phyloP scores from a whole-genome alignment of 106 monocot genomes.

The Dioscorea zingiberensis region DNA sequence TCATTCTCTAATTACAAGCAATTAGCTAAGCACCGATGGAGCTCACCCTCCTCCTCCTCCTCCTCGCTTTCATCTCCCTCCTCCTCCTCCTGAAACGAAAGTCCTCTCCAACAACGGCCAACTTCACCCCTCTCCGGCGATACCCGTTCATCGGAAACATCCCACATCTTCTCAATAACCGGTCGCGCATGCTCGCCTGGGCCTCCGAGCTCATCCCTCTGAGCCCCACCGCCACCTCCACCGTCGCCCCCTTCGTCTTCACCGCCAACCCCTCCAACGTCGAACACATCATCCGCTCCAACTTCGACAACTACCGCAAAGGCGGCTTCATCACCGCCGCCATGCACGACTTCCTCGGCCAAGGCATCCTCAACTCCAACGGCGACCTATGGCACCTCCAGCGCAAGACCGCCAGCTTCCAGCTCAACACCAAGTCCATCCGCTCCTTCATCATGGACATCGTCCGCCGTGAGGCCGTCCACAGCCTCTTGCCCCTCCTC shows the following conservation, averaged over 20 bases:
- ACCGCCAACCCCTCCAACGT: conserved; percentile 14
- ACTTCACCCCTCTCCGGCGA: not conserved
- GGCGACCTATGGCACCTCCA: conserved; percentile 10
- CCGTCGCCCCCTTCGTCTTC: conserved; percentile 7
- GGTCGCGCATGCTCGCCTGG: conserved; percentile 4
- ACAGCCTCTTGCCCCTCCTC: not conserved
- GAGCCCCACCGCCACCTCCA: conserved; percentile 6
- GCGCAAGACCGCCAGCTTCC: conserved; percentile 17
- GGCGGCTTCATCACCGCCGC: not conserved
- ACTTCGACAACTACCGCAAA: conserved; percentile 7
- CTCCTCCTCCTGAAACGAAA: not conserved
- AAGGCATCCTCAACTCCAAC: conserved; percentile 15
- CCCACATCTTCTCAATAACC: conserved; percentile 9
- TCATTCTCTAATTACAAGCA: no score
- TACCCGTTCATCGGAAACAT: conserved; percentile 12
- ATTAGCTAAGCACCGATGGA: no score
- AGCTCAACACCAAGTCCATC: conserved; percentile 17
- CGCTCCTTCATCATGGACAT: conserved; percentile 15
- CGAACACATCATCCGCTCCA: conserved; percentile 3
- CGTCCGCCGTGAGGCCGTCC: conserved; percentile 2
- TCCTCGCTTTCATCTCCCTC: no score
- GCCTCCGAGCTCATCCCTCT: not conserved
- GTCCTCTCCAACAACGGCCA: not conserved
- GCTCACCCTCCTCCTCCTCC: no score
- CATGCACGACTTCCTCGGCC: conserved; percentile 4